A percentile compares a stretch with the other conserved stretches of the same genome.
These are phyloP conservation scores for Mucor mucedo DNA, from an alignment of 371 early-diverging fungal genomes.

Conservation along the genomic window DNA sequence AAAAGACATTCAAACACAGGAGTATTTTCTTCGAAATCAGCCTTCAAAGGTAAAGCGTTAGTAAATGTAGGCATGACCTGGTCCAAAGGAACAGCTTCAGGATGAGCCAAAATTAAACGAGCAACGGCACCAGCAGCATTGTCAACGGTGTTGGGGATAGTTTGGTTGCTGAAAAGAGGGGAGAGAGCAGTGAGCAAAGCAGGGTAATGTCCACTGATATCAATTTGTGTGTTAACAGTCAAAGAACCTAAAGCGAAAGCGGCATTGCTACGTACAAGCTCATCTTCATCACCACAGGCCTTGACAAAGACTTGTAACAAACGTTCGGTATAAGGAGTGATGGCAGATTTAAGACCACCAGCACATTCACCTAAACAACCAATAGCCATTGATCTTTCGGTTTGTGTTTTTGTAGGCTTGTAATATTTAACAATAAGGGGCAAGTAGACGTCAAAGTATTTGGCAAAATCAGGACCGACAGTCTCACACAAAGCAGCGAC, in stretches of 20 bases:
- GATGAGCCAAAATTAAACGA: constrained; percentile 57
- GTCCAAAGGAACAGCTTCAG: constrained; percentile 76
- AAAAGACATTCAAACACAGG: constrained; percentile 76
- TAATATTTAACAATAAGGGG: constrained; percentile 79
- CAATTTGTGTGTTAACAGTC: constrained; percentile 66
- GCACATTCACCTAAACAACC: constrained; percentile 85
- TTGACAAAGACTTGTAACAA: constrained; percentile 65
- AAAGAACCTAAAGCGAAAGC: constrained; percentile 84
- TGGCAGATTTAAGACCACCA: constrained; percentile 66
- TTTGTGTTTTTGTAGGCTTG: constrained; percentile 64
- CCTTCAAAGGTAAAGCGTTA: constrained; percentile 73
- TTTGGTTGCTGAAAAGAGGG: constrained; percentile 70
- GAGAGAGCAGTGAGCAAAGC: constrained; percentile 70
- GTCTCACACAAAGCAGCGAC: constrained; percentile 77
- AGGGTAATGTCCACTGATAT: constrained; percentile 70
- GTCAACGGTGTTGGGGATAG: constrained; percentile 72
- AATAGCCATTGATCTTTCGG: constrained; percentile 87
- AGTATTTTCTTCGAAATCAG: constrained; percentile 80
- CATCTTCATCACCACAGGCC: constrained; percentile 74
- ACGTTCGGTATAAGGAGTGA: constrained; percentile 75
- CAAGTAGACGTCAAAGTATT: constrained; percentile 71
- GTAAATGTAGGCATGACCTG: constrained; percentile 77
- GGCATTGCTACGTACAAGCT: constrained; percentile 84
- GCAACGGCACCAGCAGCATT: constrained; percentile 68
- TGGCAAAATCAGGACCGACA: constrained; percentile 73